Base-by-base conservation (phyloP, 371 early-diverging fungal species). In the Syncephalastrum contaminatum region DNA sequence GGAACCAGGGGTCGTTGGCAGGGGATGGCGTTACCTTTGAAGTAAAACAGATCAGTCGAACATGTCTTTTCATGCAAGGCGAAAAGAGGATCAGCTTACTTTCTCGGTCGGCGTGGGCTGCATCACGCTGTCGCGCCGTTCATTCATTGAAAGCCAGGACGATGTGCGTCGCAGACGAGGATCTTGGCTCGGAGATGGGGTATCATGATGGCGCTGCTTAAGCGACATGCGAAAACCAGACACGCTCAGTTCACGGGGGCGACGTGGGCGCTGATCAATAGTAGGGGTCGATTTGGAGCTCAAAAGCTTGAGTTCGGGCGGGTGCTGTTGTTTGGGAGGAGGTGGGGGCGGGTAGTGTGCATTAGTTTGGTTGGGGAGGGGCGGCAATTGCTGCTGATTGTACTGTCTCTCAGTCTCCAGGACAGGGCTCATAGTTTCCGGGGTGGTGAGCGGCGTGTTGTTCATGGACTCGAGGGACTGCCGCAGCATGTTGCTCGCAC, bases 1-100 rank as follows among this genome's bases (percentile, higher is more conserved):
- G 70, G 55, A 83, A 96, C 86, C 88, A 89, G 7, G 86, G 82
- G 12, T 72, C 70, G 46, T 70, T 30, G 36, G 36, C 10, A 30
- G 36, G 36, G 36, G 36, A 30, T 69, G 4, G 66, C 72, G 20
- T 51, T 39, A 62, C 66, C 15, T 44, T 15, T 4, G 43, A 52
- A 14, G 22, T 21, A 22, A 22, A 59, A 30, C 42, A 44, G 3
- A 45, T 27, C 18, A n/a, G 4, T 19, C 30, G 3, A 36, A 6
- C 5, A 27, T 16, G 2, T 2, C 30, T 36, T 40, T 30, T 43
- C 18, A 22, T 8, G 13, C 18, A 30, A 30, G 36, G 12, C 1
- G n/a, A n/a, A n/a, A 30, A 8, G 36, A 12, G 36, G n/a, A n/a
- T n/a, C n/a, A 10, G 12, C 16, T 50, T 54, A 27, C 14, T 19